A percentile compares a stretch with the other conserved stretches of the same genome.
These are phyloP conservation scores for Trifolium repens DNA, from an alignment of 306 rosid species.

Conservation along the genomic window DNA sequence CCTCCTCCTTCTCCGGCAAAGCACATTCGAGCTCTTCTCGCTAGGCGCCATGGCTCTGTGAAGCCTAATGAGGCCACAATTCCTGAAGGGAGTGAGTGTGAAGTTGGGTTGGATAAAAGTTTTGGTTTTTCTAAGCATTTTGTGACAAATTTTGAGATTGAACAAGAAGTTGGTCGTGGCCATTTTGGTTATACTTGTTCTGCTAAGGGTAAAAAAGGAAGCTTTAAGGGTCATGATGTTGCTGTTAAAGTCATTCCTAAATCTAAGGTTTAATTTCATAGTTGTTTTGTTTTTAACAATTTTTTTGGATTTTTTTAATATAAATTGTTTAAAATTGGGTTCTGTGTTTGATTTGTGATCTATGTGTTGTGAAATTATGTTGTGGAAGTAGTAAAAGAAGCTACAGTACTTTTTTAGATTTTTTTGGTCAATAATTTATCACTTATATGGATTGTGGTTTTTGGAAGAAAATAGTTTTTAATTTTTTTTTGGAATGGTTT, in stretches of 20 bases:
- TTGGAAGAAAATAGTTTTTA: constrained; percentile 19
- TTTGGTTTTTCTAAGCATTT: constrained; percentile 78
- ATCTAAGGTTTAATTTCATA: constrained; percentile 65
- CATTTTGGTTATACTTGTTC: constrained; percentile 93
- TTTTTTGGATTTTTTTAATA: not conserved
- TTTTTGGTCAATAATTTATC: constrained; percentile 6
- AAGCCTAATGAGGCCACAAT: constrained; percentile 88
- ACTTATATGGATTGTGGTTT: constrained; percentile 28
- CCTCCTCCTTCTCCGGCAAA: constrained; percentile 97
- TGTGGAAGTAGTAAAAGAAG: constrained; percentile 24
- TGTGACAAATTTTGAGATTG: constrained; percentile 64
- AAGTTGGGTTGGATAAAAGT: constrained; percentile 70
- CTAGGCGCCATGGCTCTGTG: constrained; percentile 76
- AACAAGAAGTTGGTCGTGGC: constrained; percentile 92
- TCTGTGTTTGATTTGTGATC: constrained; percentile 30
- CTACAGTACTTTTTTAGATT: constrained; percentile 5
- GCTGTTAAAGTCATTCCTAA: constrained; percentile 94
- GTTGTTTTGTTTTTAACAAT: not conserved
- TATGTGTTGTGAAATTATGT: constrained; percentile 14
- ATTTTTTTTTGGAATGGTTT: constrained; percentile 8
- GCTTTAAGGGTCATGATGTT: constrained; percentile 77
- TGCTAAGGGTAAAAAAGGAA: constrained; percentile 76
- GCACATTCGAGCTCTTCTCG: constrained; percentile 82
- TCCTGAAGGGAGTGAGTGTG: constrained; percentile 88
- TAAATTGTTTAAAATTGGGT: constrained; percentile 5